A percentile compares a stretch with the other conserved stretches of the same genome.
phyloP scores from a whole-genome alignment of 2,329 filamentous ascomycete species.

The Arthrocladium fulminans region DNA sequence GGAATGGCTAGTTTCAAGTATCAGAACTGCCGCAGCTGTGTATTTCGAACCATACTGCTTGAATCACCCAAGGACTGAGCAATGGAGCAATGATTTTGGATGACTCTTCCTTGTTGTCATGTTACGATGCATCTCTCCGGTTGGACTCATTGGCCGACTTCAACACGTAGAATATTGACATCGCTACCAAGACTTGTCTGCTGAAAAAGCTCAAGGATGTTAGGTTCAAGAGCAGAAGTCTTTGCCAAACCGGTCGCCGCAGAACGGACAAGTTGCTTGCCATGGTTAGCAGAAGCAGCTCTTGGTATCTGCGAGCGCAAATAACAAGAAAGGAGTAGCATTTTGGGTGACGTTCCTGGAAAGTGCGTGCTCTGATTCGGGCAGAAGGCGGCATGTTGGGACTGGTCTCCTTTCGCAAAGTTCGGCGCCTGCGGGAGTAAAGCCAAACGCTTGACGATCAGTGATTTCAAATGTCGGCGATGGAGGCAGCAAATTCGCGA shows the following conservation, averaged over 20 bases:
- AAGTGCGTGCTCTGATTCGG: not conserved
- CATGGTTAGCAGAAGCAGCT: conserved; percentile 4
- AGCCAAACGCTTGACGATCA: not conserved
- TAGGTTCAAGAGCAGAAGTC: not conserved
- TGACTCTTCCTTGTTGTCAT: too few relatives aligned
- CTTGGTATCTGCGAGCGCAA: conserved; percentile 4
- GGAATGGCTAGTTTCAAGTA: too few relatives aligned
- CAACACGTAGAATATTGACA: conserved; percentile 6
- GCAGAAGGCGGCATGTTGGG: not conserved
- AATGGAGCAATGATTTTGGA: too few relatives aligned
- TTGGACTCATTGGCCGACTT: not conserved
- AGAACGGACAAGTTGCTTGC: conserved; percentile 1
- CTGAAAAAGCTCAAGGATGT: conserved; percentile 6
- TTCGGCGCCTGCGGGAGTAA: not conserved
- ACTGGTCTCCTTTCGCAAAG: not conserved
- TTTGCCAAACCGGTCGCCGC: conserved; percentile 1
- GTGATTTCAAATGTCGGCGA: too few relatives aligned
- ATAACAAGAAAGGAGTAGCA: not conserved
- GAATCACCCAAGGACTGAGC: too few relatives aligned
- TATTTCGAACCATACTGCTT: too few relatives aligned
- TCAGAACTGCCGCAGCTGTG: too few relatives aligned
- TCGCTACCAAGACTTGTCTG: conserved; percentile 2
- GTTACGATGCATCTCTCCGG: not conserved
- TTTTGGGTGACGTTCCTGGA: not conserved
- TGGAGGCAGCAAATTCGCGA: too few relatives aligned